phyloP scores from a whole-genome alignment of 1,284 basidiomycete genomes.

The Ganoderma resinaceum region DNA sequence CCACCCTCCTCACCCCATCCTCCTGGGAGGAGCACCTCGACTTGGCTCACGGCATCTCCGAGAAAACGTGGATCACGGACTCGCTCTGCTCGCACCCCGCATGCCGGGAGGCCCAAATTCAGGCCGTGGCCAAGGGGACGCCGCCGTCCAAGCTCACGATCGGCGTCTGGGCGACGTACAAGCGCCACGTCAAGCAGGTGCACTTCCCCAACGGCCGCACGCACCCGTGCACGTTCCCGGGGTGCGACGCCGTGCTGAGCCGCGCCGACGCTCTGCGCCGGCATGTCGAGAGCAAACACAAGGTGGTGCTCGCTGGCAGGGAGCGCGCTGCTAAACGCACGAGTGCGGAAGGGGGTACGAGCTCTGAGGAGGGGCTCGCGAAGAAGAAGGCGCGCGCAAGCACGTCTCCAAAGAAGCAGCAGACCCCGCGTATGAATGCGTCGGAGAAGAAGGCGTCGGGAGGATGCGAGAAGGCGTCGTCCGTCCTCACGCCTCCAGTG shows the following conservation, averaged over 20 bases:
- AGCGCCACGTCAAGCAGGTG: slow-evolving; percentile 3
- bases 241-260: background rate
- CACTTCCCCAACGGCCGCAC: slow-evolving; percentile 3
- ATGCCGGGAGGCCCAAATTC: background rate
- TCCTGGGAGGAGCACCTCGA: slow-evolving; percentile 5
- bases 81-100: slow-evolving; percentile 3
- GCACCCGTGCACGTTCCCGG: background rate
- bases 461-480: background rate
- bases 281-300: background rate
- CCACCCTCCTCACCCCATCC: background rate
- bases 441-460: background rate
- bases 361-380: background rate
- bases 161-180: slow-evolving; percentile 5
- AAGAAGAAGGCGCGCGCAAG: background rate
- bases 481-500: background rate
- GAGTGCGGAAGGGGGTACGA: background rate
- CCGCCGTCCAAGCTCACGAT: background rate
- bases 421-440: background rate
- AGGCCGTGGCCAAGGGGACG: background rate
- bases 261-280: slow-evolving; percentile 2
- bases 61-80: background rate
- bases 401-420: background rate
- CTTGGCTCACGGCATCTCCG: background rate
- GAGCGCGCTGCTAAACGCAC: background rate
- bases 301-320: background rate